These are phyloP conservation scores for Sclerotinia sclerotiorum DNA, from an alignment of 2,329 filamentous ascomycete genomes.

Conservation along the genomic window DNA sequence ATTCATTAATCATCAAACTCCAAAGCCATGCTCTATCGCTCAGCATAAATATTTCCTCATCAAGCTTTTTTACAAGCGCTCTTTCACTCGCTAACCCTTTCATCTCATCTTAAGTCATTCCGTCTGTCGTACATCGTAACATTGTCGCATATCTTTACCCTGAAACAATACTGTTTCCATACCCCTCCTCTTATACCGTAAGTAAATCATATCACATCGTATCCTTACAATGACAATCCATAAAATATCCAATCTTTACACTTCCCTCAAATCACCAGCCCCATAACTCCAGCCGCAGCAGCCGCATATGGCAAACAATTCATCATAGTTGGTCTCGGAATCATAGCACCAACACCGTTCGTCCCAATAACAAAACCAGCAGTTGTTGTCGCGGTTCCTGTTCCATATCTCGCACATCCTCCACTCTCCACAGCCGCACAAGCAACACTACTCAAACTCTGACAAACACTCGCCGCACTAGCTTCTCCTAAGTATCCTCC, in stretches of 20 bases:
- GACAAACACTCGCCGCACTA: conserved; percentile 55
- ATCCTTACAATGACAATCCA: not conserved
- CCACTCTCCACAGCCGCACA: conserved; percentile 44
- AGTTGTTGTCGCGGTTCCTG: conserved; percentile 16
- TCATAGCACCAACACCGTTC: conserved; percentile 13
- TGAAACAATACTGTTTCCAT: not conserved
- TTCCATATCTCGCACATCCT: conserved; percentile 38
- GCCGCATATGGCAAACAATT: conserved; percentile 18
- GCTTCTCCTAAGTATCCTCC: conserved; percentile 44
- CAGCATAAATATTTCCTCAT: not conserved
- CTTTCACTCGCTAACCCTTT: conserved; percentile 10
- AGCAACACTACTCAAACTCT: conserved; percentile 53
- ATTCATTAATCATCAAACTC: conserved; percentile 14
- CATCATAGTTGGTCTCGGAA: conserved; percentile 19
- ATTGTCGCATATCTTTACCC: not conserved
- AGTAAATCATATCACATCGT: not conserved
- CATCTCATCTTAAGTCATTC: not conserved
- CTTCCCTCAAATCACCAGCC: conserved; percentile 10
- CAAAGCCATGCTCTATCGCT: conserved; percentile 4
- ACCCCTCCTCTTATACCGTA: not conserved
- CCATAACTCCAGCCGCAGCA: conserved; percentile 17
- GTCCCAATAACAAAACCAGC: conserved; percentile 14
- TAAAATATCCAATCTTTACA: not conserved
- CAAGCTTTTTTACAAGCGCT: not conserved
- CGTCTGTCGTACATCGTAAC: not conserved